Percentiles rank a stretch among this genome's conserved stretches.
Conservation (phyloP, 176 grass and related monocot species). For the Poa pratensis region DNA sequence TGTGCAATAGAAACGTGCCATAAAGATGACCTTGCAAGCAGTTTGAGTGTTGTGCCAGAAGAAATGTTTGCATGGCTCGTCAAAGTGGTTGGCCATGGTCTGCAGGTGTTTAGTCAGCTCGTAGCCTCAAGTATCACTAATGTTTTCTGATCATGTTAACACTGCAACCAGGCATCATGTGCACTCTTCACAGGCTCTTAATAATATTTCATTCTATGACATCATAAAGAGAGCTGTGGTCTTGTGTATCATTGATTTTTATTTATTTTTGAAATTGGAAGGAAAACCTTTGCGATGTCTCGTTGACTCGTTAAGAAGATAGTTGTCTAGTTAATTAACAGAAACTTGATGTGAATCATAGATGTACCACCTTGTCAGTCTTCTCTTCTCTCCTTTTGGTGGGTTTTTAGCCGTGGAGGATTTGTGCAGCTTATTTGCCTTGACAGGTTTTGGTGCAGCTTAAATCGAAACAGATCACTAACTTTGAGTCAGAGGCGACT, state of each 20-base stretch:
- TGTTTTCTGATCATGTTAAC: neutral
- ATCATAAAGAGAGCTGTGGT: constrained; percentile 36
- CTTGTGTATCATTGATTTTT: neutral
- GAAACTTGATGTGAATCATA: neutral
- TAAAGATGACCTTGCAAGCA: constrained; percentile 11
- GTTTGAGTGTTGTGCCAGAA: constrained; percentile 15
- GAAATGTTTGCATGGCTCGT: constrained; percentile 25
- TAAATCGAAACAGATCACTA: too few species aligned
- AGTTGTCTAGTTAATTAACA: too few species aligned
- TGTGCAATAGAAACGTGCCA: constrained; percentile 36
- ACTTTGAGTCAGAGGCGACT: too few species aligned
- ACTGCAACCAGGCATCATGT: too few species aligned
- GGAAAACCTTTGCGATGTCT: too few species aligned
- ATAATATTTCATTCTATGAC: constrained; percentile 16
- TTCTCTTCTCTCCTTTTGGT: neutral
- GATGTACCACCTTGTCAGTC: constrained; percentile 6
- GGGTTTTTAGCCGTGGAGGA: too few species aligned
- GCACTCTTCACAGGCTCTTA: constrained; percentile 14
- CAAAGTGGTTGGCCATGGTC: neutral
- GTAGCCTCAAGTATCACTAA: neutral
- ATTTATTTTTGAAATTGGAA: too few species aligned
- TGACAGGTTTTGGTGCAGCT: too few species aligned
- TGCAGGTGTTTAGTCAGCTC: constrained; percentile 27
- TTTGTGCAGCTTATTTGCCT: too few species aligned
- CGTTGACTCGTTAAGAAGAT: too few species aligned